A percentile compares a stretch with the other conserved stretches of the same genome.
Evolutionary conservation across 495 filamentous ascomycete species (phyloP).

Genomic region (Penicillium waksmanii): DNA sequence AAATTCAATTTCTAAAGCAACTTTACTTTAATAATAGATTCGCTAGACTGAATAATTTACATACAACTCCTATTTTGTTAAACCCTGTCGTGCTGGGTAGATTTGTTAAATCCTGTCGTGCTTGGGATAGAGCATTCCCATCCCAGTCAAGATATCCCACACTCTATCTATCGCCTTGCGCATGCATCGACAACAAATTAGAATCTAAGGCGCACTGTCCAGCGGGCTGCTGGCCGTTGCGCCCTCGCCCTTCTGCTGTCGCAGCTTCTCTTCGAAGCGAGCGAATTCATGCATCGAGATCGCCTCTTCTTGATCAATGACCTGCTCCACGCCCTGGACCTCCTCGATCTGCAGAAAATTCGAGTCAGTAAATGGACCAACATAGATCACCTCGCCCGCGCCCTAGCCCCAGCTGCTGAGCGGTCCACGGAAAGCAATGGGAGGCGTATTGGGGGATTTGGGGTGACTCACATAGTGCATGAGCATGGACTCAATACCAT

Average conservation of each 20-base stretch:
- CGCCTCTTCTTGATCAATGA: conserved; percentile 90
- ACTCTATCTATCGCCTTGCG: neutral
- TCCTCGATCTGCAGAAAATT: conserved; percentile 76
- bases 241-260: conserved; percentile 68
- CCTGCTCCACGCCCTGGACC: conserved; percentile 89
- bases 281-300: conserved; percentile 88
- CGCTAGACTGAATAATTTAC: too few species aligned
- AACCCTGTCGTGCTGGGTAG: too few species aligned
- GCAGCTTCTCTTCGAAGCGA: conserved; percentile 94
- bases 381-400: too few species aligned
- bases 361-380: conserved; percentile 25
- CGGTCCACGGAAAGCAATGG: neutral
- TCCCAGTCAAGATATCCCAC: neutral
- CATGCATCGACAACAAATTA: neutral
- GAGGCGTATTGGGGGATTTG: neutral
- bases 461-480: conserved; percentile 71
- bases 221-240: conserved; percentile 63
- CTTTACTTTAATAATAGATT: too few species aligned
- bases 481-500: conserved; percentile 96
- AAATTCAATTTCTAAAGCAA: too few species aligned
- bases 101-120: too few species aligned
- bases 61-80: too few species aligned
- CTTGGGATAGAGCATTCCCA: too few species aligned
- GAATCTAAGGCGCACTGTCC: conserved; percentile 57
- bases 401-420: too few species aligned